A percentile compares a stretch with the other conserved stretches of the same genome.
phyloP scores from a whole-genome alignment of 2,329 filamentous ascomycete genomes.

The Fusarium praegraminearum region DNA sequence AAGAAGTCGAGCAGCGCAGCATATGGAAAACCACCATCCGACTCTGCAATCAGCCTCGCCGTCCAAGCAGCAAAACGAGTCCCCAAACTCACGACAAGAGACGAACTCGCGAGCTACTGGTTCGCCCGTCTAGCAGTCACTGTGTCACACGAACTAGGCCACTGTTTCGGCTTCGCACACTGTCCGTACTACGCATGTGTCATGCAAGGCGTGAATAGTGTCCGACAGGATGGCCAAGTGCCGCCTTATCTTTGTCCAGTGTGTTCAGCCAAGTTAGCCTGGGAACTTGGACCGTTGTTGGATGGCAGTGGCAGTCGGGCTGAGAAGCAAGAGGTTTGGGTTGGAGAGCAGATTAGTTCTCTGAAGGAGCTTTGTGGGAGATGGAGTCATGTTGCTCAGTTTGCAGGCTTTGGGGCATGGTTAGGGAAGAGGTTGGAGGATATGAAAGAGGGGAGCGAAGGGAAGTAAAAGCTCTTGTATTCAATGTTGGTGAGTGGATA shows the following conservation, averaged over 20 bases:
- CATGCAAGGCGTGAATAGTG: constrained; percentile 70
- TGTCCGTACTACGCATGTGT: constrained; percentile 74
- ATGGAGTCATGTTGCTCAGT: constrained; percentile 57
- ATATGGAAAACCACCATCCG: neutral
- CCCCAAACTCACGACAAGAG: constrained; percentile 39
- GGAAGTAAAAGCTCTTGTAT: neutral
- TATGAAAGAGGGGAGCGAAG: neutral
- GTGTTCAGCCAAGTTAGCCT: constrained; percentile 65
- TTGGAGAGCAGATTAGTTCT: constrained; percentile 54
- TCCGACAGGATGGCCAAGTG: constrained; percentile 70
- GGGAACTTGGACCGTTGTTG: constrained; percentile 14
- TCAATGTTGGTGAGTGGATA: neutral
- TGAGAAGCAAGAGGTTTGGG: constrained; percentile 30
- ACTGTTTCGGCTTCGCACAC: constrained; percentile 75
- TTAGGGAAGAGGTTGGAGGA: constrained; percentile 44
- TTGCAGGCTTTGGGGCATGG: constrained; percentile 61
- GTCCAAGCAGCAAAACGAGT: constrained; percentile 46
- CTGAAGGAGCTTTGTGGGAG: constrained; percentile 57
- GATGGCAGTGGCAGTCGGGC: constrained; percentile 35
- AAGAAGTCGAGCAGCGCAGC: constrained; percentile 4
- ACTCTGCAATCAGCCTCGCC: constrained; percentile 52
- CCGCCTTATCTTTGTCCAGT: constrained; percentile 73
- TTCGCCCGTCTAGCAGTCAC: constrained; percentile 69
- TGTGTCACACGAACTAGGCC: constrained; percentile 73
- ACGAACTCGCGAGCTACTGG: constrained; percentile 62